phyloP scores from a whole-genome alignment of 768 basidiomycete genomes.

The Holtermannia corniformis region DNA sequence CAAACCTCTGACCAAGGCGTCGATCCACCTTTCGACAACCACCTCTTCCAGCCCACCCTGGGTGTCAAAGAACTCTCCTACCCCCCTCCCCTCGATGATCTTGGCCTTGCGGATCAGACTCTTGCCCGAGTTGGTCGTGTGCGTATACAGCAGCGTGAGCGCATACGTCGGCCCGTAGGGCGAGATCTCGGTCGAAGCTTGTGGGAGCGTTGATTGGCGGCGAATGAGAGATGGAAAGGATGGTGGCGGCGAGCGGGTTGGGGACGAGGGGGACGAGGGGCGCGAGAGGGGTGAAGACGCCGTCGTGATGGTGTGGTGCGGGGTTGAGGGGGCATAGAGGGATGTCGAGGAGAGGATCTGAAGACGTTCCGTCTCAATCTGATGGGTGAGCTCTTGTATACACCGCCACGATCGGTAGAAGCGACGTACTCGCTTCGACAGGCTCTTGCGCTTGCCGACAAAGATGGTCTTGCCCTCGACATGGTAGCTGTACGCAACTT shows the following conservation, averaged over 20 bases:
- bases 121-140: constrained; percentile 69
- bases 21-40: constrained; percentile 68
- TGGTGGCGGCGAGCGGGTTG: constrained; percentile 7
- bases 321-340: constrained; percentile 41
- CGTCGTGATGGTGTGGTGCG: constrained; percentile 56
- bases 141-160: constrained; percentile 17
- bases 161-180: constrained; percentile 20
- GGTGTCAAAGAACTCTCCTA: constrained; percentile 65
- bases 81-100: constrained; percentile 52
- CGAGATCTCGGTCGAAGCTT: background rate
- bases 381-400: constrained; percentile 2
- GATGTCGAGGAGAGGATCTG: constrained; percentile 62
- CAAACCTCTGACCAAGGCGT: constrained; percentile 39
- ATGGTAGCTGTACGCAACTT: constrained; percentile 75
- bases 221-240: constrained; percentile 4
- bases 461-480: constrained; percentile 76
- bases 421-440: constrained; percentile 65
- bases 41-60: constrained; percentile 68
- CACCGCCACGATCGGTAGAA: background rate
- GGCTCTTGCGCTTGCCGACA: constrained; percentile 78
- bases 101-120: constrained; percentile 62
- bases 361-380: constrained; percentile 88
- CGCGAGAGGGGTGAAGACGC: constrained; percentile 47
- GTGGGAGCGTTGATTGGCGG: constrained; percentile 46
- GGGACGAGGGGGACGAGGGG: constrained; percentile 23